These are phyloP conservation scores for Lactarius vividus DNA, from an alignment of 768 basidiomycete genomes.

Conservation along the genomic window DNA sequence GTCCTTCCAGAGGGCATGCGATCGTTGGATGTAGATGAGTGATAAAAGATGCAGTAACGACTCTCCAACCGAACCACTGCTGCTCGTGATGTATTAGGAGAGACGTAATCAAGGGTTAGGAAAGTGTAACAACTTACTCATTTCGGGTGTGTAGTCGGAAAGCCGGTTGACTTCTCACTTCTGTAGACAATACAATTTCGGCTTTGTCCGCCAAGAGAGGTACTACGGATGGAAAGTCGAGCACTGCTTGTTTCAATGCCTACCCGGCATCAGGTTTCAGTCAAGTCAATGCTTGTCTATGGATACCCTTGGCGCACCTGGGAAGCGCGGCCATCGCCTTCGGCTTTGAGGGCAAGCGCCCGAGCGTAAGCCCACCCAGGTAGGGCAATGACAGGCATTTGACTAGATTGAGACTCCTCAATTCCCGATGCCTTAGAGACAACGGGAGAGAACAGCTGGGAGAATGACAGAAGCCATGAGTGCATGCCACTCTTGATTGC, in stretches of 20 bases:
- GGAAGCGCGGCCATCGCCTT: slow-evolving; percentile 4
- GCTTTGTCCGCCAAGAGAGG: slow-evolving; percentile 84
- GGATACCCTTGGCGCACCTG: slow-evolving; percentile 18
- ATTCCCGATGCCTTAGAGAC: slow-evolving; percentile 17
- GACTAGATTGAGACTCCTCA: slow-evolving; percentile 38
- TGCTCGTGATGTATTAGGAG: neutral
- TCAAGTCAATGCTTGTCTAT: neutral
- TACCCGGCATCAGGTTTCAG: slow-evolving; percentile 54
- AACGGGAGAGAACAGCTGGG: slow-evolving; percentile 43
- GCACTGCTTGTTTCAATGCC: slow-evolving; percentile 71
- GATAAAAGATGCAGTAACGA: slow-evolving; percentile 74
- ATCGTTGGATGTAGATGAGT: slow-evolving; percentile 83
- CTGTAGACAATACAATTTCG: slow-evolving; percentile 59
- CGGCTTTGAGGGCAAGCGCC: slow-evolving; percentile 62
- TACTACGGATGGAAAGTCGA: slow-evolving; percentile 76
- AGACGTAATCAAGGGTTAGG: neutral
- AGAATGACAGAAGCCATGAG: slow-evolving; percentile 77
- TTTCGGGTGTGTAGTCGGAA: slow-evolving; percentile 71
- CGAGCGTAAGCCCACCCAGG: slow-evolving; percentile 78
- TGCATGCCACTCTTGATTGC: slow-evolving; percentile 77
- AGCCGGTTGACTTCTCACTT: slow-evolving; percentile 56
- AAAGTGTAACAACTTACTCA: slow-evolving; percentile 42
- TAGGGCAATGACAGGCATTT: slow-evolving; percentile 41
- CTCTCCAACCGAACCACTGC: slow-evolving; percentile 26
- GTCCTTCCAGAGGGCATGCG: slow-evolving; percentile 80